Percentiles rank a stretch among this genome's conserved stretches.
Conservation (phyloP, 140 eudicot genomes). For the Artemisia princeps region DNA sequence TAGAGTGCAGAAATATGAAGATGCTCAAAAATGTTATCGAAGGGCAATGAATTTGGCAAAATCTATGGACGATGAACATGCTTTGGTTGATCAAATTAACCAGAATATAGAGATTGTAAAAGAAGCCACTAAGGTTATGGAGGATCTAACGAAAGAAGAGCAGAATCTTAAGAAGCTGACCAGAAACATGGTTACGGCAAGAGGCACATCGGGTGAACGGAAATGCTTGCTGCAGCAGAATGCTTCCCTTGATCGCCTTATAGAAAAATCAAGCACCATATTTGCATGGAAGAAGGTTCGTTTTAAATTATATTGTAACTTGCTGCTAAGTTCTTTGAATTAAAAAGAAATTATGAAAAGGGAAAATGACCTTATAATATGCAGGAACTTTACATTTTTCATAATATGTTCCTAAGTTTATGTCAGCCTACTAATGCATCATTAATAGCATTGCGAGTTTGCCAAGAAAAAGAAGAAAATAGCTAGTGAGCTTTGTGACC, state of each 20-base stretch:
- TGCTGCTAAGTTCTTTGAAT: constrained; percentile 7
- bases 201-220: constrained; percentile 64
- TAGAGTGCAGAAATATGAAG: constrained; percentile 61
- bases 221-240: constrained; percentile 54
- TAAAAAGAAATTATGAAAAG: background rate
- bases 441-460: constrained; percentile 52
- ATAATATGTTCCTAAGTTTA: too few species aligned
- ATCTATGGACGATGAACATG: constrained; percentile 81
- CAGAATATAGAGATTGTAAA: constrained; percentile 52
- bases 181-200: constrained; percentile 45
- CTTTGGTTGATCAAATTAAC: constrained; percentile 50
- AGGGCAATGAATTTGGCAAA: constrained; percentile 82
- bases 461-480: constrained; percentile 75
- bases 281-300: constrained; percentile 68
- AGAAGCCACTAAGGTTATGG: constrained; percentile 62
- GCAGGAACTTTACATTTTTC: background rate
- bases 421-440: too few species aligned
- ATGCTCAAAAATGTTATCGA: constrained; percentile 58
- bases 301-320: background rate
- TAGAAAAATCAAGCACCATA: constrained; percentile 64
- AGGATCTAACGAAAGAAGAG: constrained; percentile 63
- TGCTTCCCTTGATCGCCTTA: constrained; percentile 58
- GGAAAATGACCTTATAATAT: too few species aligned
- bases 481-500: constrained; percentile 75
- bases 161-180: constrained; percentile 67